Percentiles rank a stretch among this genome's conserved stretches.
These are phyloP conservation scores for Arthrobotrys sphaeroides DNA, from an alignment of 2,329 filamentous ascomycete genomes.

Conservation along the genomic window DNA sequence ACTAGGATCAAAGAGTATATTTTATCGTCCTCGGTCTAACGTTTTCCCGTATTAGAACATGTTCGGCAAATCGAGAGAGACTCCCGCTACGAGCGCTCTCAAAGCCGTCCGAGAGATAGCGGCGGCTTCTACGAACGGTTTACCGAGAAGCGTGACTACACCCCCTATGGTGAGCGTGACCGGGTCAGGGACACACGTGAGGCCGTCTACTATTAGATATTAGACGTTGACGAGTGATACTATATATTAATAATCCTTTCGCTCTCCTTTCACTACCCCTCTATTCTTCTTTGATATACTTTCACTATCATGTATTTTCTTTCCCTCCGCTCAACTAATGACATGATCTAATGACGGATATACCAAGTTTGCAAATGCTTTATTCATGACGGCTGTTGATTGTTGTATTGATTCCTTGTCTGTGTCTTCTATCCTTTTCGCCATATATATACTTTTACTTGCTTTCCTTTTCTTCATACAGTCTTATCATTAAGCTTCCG, in stretches of 20 bases:
- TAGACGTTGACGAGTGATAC: slow-evolving; percentile 1
- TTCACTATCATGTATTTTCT: slow-evolving; percentile 27
- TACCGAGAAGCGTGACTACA: slow-evolving; percentile 51
- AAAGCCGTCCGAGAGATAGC: slow-evolving; percentile 45
- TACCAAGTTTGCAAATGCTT: slow-evolving; percentile 35
- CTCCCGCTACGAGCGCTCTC: slow-evolving; percentile 39
- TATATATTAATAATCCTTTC: slow-evolving; percentile 37
- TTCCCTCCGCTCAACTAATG: slow-evolving; percentile 33
- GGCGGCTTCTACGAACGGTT: slow-evolving; percentile 51
- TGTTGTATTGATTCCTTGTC: background rate
- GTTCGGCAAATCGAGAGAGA: slow-evolving; percentile 47
- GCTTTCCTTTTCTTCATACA: background rate
- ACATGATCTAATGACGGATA: slow-evolving; percentile 53
- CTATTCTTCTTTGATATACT: background rate
- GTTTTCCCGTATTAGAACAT: slow-evolving; percentile 41
- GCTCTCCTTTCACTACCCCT: background rate
- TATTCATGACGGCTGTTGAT: slow-evolving; percentile 16
- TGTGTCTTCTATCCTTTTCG: slow-evolving; percentile 25
- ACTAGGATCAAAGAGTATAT: slow-evolving; percentile 20
- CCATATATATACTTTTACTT: slow-evolving; percentile 46
- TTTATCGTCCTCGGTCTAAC: slow-evolving; percentile 23
- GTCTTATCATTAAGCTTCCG: background rate
- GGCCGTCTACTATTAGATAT: slow-evolving; percentile 47
- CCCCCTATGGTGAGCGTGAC: slow-evolving; percentile 51
- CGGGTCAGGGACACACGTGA: slow-evolving; percentile 51